These are phyloP conservation scores for Brasilioporus rufonigricans DNA, from an alignment of 768 basidiomycete genomes.

Conservation along the genomic window DNA sequence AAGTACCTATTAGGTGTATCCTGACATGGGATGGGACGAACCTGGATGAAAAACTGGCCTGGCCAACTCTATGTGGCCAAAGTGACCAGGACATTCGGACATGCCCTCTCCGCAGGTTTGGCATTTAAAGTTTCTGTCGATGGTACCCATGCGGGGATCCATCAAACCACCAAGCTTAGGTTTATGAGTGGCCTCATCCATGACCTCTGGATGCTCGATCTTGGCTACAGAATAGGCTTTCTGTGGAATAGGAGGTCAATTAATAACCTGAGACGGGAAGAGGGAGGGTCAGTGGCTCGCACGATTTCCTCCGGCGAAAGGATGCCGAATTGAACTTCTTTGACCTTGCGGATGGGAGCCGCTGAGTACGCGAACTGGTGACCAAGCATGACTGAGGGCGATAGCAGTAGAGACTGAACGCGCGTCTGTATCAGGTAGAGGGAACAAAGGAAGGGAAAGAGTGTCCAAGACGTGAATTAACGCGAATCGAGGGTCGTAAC, in stretches of 20 bases:
- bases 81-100: conserved; percentile 99
- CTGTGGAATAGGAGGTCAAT: conserved; percentile 41
- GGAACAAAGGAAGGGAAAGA: background rate
- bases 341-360: conserved; percentile 92
- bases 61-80: conserved; percentile 97
- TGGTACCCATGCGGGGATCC: conserved; percentile 98
- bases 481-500: conserved; percentile 21
- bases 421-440: conserved; percentile 15
- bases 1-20: background rate
- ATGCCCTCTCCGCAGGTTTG: conserved; percentile 99
- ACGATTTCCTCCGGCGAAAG: conserved; percentile 99
- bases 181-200: conserved; percentile 90
- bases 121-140: conserved; percentile 97
- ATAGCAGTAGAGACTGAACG: conserved; percentile 2
- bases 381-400: conserved; percentile 60
- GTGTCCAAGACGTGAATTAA: conserved; percentile 23
- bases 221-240: conserved; percentile 99
- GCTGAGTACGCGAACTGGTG: conserved; percentile 91
- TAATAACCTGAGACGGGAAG: conserved; percentile 5
- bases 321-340: conserved; percentile 98
- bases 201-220: conserved; percentile 97
- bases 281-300: conserved; percentile 5
- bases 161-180: conserved; percentile 93
- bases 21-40: conserved; percentile 38
- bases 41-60: conserved; percentile 97